These are phyloP conservation scores for Verruconis gallopava DNA, from an alignment of 2,329 filamentous ascomycete genomes.

Conservation along the genomic window DNA sequence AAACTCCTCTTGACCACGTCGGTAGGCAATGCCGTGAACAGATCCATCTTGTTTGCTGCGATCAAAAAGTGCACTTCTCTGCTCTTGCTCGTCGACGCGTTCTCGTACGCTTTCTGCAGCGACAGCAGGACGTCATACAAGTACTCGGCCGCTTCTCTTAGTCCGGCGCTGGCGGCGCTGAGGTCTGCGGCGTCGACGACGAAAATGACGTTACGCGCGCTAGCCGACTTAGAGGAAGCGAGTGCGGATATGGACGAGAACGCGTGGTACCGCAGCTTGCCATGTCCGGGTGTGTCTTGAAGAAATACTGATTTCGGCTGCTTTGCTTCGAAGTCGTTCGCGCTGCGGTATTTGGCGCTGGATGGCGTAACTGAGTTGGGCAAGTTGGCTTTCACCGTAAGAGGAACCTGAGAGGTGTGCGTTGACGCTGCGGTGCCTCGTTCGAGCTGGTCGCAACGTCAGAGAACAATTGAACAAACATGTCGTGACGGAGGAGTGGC, in stretches of 20 bases:
- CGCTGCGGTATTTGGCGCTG: slow-evolving; percentile 51
- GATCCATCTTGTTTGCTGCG: slow-evolving; percentile 87
- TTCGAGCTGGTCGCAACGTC: slow-evolving; percentile 31
- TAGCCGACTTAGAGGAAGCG: slow-evolving; percentile 31
- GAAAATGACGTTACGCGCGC: slow-evolving; percentile 64
- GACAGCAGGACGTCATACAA: slow-evolving; percentile 78
- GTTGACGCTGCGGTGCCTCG: slow-evolving; percentile 41
- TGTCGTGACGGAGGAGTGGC: slow-evolving; percentile 11
- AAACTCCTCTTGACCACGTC: slow-evolving; percentile 60
- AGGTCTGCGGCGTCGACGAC: slow-evolving; percentile 63
- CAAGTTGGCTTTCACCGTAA: slow-evolving; percentile 43
- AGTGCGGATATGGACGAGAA: slow-evolving; percentile 32
- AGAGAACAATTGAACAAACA: slow-evolving; percentile 3
- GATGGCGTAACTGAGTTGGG: slow-evolving; percentile 38
- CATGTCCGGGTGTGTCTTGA: slow-evolving; percentile 86
- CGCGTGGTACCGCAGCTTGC: slow-evolving; percentile 70
- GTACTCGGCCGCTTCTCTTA: slow-evolving; percentile 67
- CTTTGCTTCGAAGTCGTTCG: slow-evolving; percentile 46
- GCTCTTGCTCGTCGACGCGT: slow-evolving; percentile 42
- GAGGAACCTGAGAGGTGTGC: slow-evolving; percentile 50
- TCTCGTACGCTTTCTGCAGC: slow-evolving; percentile 60
- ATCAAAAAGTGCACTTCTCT: slow-evolving; percentile 59
- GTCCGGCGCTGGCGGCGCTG: slow-evolving; percentile 25
- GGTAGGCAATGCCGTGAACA: slow-evolving; percentile 83
- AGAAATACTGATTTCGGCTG: slow-evolving; percentile 59